Evolutionary conservation across 805 yeast species (phyloP).

Genomic region (Suhomyces xylopsoci): DNA sequence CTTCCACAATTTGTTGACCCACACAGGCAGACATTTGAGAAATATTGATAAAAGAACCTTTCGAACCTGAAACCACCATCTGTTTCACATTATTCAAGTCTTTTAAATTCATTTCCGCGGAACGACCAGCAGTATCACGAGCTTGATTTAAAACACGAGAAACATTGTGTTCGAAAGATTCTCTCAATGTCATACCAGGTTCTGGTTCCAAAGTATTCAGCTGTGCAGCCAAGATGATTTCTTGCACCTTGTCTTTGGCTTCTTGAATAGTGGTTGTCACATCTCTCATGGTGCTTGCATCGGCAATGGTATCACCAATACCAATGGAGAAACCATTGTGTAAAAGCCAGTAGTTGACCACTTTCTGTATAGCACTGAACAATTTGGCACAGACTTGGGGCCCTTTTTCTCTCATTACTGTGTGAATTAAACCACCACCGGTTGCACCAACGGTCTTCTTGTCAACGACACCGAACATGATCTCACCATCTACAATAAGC

Average conservation of each 20-base stretch:
- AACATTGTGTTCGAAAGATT: slow-evolving; percentile 96
- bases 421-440: slow-evolving; percentile 96
- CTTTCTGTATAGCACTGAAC: slow-evolving; percentile 90
- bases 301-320: slow-evolving; percentile 99
- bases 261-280: slow-evolving; percentile 90
- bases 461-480: slow-evolving; percentile 96
- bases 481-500: slow-evolving; percentile 93
- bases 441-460: slow-evolving; percentile 98
- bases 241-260: slow-evolving; percentile 93
- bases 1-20: slow-evolving; percentile 99
- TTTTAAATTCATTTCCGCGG: slow-evolving; percentile 94
- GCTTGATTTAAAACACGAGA: slow-evolving; percentile 94
- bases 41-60: slow-evolving; percentile 97
- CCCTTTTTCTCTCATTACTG: slow-evolving; percentile 97
- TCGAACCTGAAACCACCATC: slow-evolving; percentile 99
- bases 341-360: slow-evolving; percentile 92
- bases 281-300: slow-evolving; percentile 89
- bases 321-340: slow-evolving; percentile 98
- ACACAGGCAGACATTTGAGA: slow-evolving; percentile 99
- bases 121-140: slow-evolving; percentile 98
- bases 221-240: slow-evolving; percentile 89
- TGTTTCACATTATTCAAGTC: slow-evolving; percentile 95
- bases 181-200: slow-evolving; percentile 99
- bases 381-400: slow-evolving; percentile 84
- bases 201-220: slow-evolving; percentile 85